Evolutionary conservation across 2,329 filamentous ascomycete species (phyloP), one percentile per base, ranked within the genome.

Genomic region (Madurella mycetomatis): DNA sequence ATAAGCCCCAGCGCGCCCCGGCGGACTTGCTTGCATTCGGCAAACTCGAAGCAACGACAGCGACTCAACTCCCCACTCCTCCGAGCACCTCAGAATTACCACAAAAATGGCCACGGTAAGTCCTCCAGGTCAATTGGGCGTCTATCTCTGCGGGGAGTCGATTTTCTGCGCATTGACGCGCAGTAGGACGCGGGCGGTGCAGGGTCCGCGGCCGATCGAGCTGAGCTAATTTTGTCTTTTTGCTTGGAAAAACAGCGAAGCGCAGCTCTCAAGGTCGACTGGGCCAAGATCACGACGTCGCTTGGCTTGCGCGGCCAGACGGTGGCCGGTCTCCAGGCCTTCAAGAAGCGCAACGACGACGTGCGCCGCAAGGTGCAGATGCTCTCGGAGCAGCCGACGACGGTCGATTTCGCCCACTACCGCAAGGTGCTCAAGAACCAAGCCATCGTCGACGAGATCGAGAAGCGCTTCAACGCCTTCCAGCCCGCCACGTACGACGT

Each of bases 301-400:
- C 91, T 99, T 69, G 92, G 92, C 74, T 90, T 99, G 75, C 90
- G 90, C 75, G 94, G 94, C 74, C 89, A 91, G 80, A 99, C 94
- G 66, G 92, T 90, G 66, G 78, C 87, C 68, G 88, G 92, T 60
- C 90, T 99, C 60, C 87, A 92, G 74, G 84, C 90, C 64, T 99
- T 99, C 87, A 99, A 99, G 85, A 94, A 96, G 86, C 92, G 94
- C 79, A 96, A 97, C 82, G 94, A 99, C 73, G 92, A 96, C 73
- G 92, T 90, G 72, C 92, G 92, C 77, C 92, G 94, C 80, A 92
- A 92, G 79, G 82, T 99, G 59, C 85, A 88, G 75, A 68, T 84
- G 60, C 90, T 99, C 56, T 85, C 84, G 61, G 90, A 96, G 76
- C 86, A 88, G 72, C 79, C 92, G 62, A 90, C 90, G 69, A 83